Evolutionary conservation across 1,139 yeast species (phyloP), one percentile per base, ranked within the genome.

Genomic region (Pichia inconspicua): DNA sequence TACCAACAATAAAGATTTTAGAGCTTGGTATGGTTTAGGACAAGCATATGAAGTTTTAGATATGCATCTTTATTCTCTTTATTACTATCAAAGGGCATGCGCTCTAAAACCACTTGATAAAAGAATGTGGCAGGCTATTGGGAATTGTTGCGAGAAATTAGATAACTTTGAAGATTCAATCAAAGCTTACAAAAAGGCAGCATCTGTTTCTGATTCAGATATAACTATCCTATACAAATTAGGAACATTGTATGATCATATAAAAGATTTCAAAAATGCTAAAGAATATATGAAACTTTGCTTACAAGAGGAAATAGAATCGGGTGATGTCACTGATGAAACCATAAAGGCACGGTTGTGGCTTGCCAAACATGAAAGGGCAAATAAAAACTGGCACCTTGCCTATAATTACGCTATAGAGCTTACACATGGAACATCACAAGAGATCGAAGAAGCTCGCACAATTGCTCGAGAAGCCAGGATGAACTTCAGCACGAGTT

Each of bases 11-110:
- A 83, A 85, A 60, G 98, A 94, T 65, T 94, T 86, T 65, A 73
- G 97, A 47, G 98, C 98, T 0, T 94, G 98, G 99, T 92, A 92
- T 66, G 98, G 98, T 1, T 71, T 94, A 47, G 99, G 98, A 0
- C 98, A 92, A 66, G 97, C 98, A 1, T 94, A 94, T 63, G 98
- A 94, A 64, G 96, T 94, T 17, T 71, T 92, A 51, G 97, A 92
- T 58, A 90, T 90, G 97, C 95, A 87, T 64, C 73, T 88, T 57
- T 94, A 90, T 61, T 92, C 97, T 0, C 70, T 90, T 39, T 90
- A 89, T 65, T 92, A 94, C 63, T 94, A 88, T 63, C 97, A 92
- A 66, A 74, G 87, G 44, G 97, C 97, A 0, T 85, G 96, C 39
- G 78, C 87, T 25, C 72, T 94, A 53, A 90, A 85, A 58, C 97